Base-by-base conservation (phyloP, 2,329 filamentous ascomycete species). In the Piedraia hortae region DNA sequence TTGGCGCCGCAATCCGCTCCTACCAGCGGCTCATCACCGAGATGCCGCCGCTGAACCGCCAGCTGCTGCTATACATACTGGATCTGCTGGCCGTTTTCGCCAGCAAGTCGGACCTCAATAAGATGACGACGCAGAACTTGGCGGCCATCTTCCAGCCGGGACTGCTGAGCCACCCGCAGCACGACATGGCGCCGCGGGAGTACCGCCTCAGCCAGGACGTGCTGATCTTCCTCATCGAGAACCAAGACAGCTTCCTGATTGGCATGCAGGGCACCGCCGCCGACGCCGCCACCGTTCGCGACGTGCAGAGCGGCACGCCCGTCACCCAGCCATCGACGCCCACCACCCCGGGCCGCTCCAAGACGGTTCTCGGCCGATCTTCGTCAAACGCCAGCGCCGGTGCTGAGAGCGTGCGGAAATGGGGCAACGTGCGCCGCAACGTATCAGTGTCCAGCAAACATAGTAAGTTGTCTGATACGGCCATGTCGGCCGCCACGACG, bases 211-310 rank as follows among this genome's bases (percentile, higher is more conserved):
- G 88, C 41, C 85, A 97, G 54, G 82, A 85, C 37, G 82, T 97
- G 10, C 59, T 97, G 31, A 90, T 97, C 22, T 97, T 97, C 45
- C 51, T 97, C 34, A 97, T 97, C 33, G 80, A 93, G 41, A 90
- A 97, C 37, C 85, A 97, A 44, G 85, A 97, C 39, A 75, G 90
- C 45, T 97, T 97, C 54, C 53, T 97, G 32, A 88, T 97, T 31
- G 85, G 85, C 24, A 97, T 97, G 85, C 75, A 78, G 41, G 85
- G 85, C 19, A 91, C 80, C n/a, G 80, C 66, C n/a, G 74, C 80
- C n/a, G 80, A 91, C 40, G 75, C 88, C 40, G 67, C 63, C 28
- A 66, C 62, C 5, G 54, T 64, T 21, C 59, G 62, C 36, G 62
- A 66, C 28, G 54, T 67, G 16, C 67, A 80, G 38, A 74, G 72